These are phyloP conservation scores for Penicillium longicatenatum DNA, from an alignment of 495 filamentous ascomycete genomes.

Conservation along the genomic window DNA sequence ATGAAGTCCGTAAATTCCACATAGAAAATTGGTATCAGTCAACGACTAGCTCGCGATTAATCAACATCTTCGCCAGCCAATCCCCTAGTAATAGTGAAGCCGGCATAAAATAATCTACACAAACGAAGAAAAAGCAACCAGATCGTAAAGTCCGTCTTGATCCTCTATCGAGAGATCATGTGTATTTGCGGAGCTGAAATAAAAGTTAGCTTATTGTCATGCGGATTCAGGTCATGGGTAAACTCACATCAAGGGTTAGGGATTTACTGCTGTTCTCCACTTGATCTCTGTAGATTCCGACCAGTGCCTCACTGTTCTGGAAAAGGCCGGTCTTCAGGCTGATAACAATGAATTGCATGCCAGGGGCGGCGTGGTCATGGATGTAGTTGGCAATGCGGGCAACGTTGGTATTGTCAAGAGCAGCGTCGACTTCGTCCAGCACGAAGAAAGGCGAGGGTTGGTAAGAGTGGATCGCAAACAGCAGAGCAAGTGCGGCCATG, in stretches of 20 bases:
- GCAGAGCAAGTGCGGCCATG: constrained; percentile 92
- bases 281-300: constrained; percentile 95
- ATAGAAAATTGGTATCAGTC: constrained; percentile 26
- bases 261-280: constrained; percentile 83
- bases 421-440: constrained; percentile 96
- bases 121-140: constrained; percentile 21
- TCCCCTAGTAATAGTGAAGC: constrained; percentile 7
- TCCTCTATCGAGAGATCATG: constrained; percentile 23
- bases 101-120: constrained; percentile 31
- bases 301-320: constrained; percentile 88
- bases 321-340: constrained; percentile 91
- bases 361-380: constrained; percentile 86
- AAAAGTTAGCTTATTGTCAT: constrained; percentile 6
- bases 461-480: constrained; percentile 95
- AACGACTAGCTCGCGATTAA: constrained; percentile 10
- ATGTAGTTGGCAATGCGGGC: constrained; percentile 95
- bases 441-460: constrained; percentile 97
- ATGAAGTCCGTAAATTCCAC: constrained; percentile 7
- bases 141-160: constrained; percentile 18
- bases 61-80: neutral
- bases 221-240: neutral
- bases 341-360: constrained; percentile 99
- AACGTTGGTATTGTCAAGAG: constrained; percentile 95
- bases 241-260: constrained; percentile 91
- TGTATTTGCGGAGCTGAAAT: constrained; percentile 49